Evolutionary conservation across 371 early-diverging fungal genomes (phyloP), one percentile per base, ranked within the genome.

Genomic region (Globomyces sp.): DNA sequence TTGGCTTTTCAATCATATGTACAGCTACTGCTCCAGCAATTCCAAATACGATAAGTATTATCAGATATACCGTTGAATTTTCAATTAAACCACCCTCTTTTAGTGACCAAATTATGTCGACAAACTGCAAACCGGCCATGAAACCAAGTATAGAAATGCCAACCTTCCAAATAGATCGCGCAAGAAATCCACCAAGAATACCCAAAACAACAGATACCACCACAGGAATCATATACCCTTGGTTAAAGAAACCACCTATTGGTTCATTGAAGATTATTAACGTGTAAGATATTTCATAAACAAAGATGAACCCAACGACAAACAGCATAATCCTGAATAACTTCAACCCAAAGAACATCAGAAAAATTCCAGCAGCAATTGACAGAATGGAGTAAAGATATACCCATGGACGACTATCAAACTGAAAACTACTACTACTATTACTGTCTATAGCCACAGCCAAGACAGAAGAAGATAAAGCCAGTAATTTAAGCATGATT

Each of bases 1-100:
- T 66, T 11, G 62, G 68, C 40, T 70, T 72, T 50, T 79, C 74
- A 24, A 76, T 47, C 46, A 72, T 68, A 60, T 65, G 64, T 43
- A 67, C 60, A 40, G 49, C 61, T n/a, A 87, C 34, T 57, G 85
- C 81, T 37, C 86, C 86, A 3, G 84, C 62, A 0, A 87, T 59
- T 3, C 79, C 72, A 43, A 85, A 49, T 1, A 80, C 83, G 3
- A 77, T 79, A 37, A 94, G 71, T 24, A 93, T 82, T 13, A 89
- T 79, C 36, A 85, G 82, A 11, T 89, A 82, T 40, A 88, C 92
- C 24, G 74, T 72, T 13, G 74, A 67, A 0, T 80, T 73, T 2
- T 79, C 70, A 51, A 92, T 86, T 3, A 86, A 42, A 0, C 88
- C 82, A 52, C 80, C 80, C 5, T 74, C 64, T 58, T 78, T 80